A percentile compares a stretch with the other conserved stretches of the same genome.
Conservation (phyloP, 306 rosid genomes). For the Ormosia emarginata region DNA sequence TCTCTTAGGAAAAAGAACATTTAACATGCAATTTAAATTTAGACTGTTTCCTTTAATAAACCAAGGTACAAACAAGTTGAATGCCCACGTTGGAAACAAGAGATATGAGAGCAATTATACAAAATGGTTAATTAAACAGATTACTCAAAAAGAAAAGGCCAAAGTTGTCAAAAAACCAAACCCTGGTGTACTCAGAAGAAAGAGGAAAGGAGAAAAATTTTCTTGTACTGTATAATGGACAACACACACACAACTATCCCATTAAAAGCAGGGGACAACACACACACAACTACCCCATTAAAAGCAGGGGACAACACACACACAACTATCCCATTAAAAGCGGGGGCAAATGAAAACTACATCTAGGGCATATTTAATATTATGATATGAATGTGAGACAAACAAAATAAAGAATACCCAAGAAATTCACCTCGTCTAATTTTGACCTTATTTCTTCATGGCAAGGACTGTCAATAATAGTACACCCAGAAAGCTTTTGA, state of each 20-base stretch:
- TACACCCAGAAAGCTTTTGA: slow-evolving; percentile 64
- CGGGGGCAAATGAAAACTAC: neutral
- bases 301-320: neutral
- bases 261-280: neutral
- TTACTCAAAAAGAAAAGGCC: neutral
- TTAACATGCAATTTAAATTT: neutral
- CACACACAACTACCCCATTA: neutral
- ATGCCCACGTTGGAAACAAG: neutral
- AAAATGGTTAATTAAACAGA: neutral
- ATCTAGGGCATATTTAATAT: neutral
- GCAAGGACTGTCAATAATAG: slow-evolving; percentile 30
- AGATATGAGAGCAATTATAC: neutral
- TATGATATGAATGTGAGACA: neutral
- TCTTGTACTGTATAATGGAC: neutral
- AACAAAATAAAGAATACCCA: neutral
- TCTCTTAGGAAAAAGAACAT: neutral
- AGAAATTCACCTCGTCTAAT: slow-evolving; percentile 45
- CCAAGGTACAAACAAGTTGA: neutral
- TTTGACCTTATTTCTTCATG: slow-evolving; percentile 25
- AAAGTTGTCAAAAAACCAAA: neutral
- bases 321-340: neutral
- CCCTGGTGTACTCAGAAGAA: neutral
- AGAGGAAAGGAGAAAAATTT: neutral
- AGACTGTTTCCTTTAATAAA: neutral
- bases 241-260: neutral